Base-by-base conservation (phyloP, 106 monocot genomes). In the Gastrodia elata region DNA sequence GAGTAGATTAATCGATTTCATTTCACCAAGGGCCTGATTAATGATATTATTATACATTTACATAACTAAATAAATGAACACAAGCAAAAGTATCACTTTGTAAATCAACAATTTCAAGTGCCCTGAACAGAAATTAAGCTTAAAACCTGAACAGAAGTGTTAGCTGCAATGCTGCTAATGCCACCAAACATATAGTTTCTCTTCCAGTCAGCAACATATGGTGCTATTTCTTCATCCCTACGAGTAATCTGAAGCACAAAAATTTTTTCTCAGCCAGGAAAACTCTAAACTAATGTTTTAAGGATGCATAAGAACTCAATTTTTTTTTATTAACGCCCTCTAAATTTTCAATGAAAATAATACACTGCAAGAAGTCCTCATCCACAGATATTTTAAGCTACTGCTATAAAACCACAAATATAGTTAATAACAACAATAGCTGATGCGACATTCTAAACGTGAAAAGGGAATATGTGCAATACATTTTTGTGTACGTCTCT, bases 151-250 rank as follows among this genome's bases (percentile, higher is more conserved):
- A 93, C 83, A 64, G 88, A 86, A 68, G 86, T 81, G 71, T 83
- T 88, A 42, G 93, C 85, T 73, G 93, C 97, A 84, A 98, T 68
- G 80, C 86, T 87, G 78, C 79, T 91, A 74, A 98, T 91, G 30
- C 93, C 97, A 67, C 97, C 88, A 88, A 98, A 98, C 76, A 98
- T 87, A 71, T 98, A 98, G 69, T 87, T 90, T 71, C 97, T 91
- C 76, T 93, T 98, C 38, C 75, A 49, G 22, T 98, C 93, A 49
- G 90, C 77, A 70, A 98, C 75, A 85, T 87, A 93, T 39, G 97
- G 90, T 35, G 91, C 83, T 80, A 98, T 88, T 85, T 90, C 86
- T 77, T 98, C 97, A 85, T 93, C 97, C 42, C 93, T 80, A 38
- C 93, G 88, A 77, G 86, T 88, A 68, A 98, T 98, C 97, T 98